phyloP scores from a whole-genome alignment of 441 rosid species.

The Adansonia gregorii region DNA sequence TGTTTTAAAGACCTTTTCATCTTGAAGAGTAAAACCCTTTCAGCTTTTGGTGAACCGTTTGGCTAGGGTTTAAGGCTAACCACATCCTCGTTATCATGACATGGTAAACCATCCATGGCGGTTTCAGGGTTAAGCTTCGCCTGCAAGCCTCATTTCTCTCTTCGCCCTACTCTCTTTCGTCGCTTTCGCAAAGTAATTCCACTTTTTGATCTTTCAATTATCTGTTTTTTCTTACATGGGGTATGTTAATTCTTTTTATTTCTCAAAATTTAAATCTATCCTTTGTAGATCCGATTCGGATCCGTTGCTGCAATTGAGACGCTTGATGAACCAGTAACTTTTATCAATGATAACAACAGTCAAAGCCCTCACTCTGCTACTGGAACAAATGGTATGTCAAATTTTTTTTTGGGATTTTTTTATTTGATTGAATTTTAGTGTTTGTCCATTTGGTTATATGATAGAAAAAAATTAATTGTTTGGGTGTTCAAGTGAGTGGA shows the following conservation, averaged over 20 bases:
- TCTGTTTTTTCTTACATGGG: neutral
- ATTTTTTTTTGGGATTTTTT: too few species aligned
- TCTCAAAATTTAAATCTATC: neutral
- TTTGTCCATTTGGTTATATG: neutral
- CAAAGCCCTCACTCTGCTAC: conserved; percentile 27
- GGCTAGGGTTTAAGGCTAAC: conserved; percentile 35
- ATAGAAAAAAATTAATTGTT: too few species aligned
- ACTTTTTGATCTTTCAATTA: neutral
- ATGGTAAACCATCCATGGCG: conserved; percentile 46
- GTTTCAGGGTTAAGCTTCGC: conserved; percentile 50
- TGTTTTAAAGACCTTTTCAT: too few species aligned
- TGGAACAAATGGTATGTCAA: conserved; percentile 22
- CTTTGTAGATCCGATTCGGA: conserved; percentile 44
- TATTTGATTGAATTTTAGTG: neutral
- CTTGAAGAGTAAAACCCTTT: too few species aligned
- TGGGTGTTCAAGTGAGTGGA: conserved; percentile 32
- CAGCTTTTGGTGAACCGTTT: conserved; percentile 22
- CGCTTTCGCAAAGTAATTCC: conserved; percentile 50
- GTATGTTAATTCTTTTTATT: neutral
- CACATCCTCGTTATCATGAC: conserved; percentile 15
- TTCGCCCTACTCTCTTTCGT: conserved; percentile 43
- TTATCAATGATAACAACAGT: conserved; percentile 30
- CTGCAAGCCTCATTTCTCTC: conserved; percentile 45
- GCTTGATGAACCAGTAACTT: conserved; percentile 49
- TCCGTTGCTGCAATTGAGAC: conserved; percentile 47